Base-by-base conservation (phyloP, 305 asterid species). In the Vinca major region DNA sequence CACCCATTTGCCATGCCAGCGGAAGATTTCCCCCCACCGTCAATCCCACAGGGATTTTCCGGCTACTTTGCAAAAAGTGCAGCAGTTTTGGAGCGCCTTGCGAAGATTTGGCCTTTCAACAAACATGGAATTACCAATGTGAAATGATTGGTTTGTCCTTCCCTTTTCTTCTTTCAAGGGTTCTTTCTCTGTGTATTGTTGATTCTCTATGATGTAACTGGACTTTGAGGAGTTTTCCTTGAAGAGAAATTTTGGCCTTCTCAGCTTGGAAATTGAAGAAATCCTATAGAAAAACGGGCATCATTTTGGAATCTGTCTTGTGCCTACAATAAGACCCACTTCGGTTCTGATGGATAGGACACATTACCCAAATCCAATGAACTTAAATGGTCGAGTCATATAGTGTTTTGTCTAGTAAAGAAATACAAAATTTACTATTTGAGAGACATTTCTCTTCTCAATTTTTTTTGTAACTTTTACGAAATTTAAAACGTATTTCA, bases 31-130 rank as follows among this genome's bases (percentile, higher is more conserved):
- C 96, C 97, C 26, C 97, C 97, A 7, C 89, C 96, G 11, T 53
- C 95, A 8, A 75, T 69, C 55, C 96, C 97, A 47, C 97, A 91
- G 74, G 95, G 90, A 68, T 91, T 91, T 73, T 76, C 97, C 0
- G 97, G 99, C 72, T 87, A 90, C 80, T 93, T 93, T 84, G 87
- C 97, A 26, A 93, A 91, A 73, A 88, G 96, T 54, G 99, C 99
- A 0, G 82, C 87, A 2, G 97, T 93, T 54, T 74, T 93, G 65
- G 97, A 93, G 75, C 97, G 97, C 61, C 92, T 93, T 2, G 97
- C 83, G 50, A 88, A 92, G 74, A 84, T 92, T 11, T 92, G 97
- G 98, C 97, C 97, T 71, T 92, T 92, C 79, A 76, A 89, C 86
- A 84, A 86, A 83, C 81, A 86, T 74, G 82, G 80, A 40, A 79